Percentiles rank a stretch among this genome's conserved stretches.
Evolutionary conservation across 2,329 filamentous ascomycete genomes (phyloP).

Genomic region (Colletotrichum sp.): DNA sequence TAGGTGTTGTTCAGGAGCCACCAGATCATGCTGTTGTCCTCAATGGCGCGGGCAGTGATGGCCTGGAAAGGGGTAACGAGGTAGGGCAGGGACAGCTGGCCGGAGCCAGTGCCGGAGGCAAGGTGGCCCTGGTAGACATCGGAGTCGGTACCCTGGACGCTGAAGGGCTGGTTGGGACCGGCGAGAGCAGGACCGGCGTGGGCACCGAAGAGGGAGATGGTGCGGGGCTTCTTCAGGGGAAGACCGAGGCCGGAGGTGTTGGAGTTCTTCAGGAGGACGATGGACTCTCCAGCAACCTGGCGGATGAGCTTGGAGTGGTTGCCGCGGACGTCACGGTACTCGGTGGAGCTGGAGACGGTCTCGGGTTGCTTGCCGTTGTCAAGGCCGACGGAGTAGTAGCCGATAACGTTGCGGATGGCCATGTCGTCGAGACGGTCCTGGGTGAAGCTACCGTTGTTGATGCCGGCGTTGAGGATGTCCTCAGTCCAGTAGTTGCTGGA

Average conservation of each 20-base stretch:
- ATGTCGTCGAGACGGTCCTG: constrained; percentile 61
- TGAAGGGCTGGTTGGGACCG: constrained; percentile 1
- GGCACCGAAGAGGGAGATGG: constrained; percentile 7
- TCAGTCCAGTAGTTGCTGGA: constrained; percentile 55
- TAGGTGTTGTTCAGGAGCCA: constrained; percentile 17
- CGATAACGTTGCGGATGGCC: constrained; percentile 62
- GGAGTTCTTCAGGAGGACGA: constrained; percentile 78
- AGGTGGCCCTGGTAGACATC: constrained; percentile 12
- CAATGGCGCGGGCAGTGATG: not conserved
- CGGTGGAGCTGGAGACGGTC: constrained; percentile 62
- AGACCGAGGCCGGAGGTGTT: constrained; percentile 51
- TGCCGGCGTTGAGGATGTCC: constrained; percentile 50
- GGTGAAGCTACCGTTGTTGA: constrained; percentile 60
- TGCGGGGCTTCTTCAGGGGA: constrained; percentile 57
- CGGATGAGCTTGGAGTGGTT: constrained; percentile 13
- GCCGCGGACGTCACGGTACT: constrained; percentile 26
- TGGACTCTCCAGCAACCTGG: constrained; percentile 52
- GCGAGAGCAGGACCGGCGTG: constrained; percentile 2
- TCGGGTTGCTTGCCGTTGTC: constrained; percentile 60
- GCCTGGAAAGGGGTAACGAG: constrained; percentile 16
- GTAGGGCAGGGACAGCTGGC: constrained; percentile 1
- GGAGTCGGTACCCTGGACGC: constrained; percentile 3
- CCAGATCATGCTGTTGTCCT: constrained; percentile 53
- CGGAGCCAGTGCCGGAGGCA: constrained; percentile 10
- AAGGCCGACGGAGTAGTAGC: constrained; percentile 58